phyloP scores from a whole-genome alignment of 1,284 basidiomycete genomes.

The Naganishia sp. region DNA sequence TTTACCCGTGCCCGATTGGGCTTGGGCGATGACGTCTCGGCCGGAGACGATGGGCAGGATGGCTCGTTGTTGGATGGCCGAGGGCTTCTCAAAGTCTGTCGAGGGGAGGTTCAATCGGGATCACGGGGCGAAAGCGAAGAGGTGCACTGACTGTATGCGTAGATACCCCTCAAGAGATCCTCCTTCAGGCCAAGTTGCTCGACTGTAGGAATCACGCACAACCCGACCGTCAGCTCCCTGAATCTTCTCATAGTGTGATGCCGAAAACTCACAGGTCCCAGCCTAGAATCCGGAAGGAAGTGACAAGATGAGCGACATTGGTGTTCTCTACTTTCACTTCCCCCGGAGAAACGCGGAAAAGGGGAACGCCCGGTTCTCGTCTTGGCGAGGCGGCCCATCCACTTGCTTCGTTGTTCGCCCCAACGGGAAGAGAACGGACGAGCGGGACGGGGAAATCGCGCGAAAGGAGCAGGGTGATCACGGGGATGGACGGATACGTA shows the following conservation, averaged over 20 bases:
- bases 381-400: neutral
- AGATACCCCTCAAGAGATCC: conserved; percentile 93
- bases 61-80: conserved; percentile 97
- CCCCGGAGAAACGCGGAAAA: conserved; percentile 37
- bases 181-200: conserved; percentile 94
- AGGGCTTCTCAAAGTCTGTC: conserved; percentile 96
- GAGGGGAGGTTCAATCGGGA: neutral
- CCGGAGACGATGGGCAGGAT: conserved; percentile 94
- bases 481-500: conserved; percentile 44
- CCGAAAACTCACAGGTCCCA: conserved; percentile 25
- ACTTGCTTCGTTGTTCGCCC: no score
- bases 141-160: conserved; percentile 83
- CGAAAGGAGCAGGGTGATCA: no score
- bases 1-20: conserved; percentile 99
- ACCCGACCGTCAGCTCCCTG: neutral
- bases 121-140: neutral
- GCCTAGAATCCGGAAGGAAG: conserved; percentile 28
- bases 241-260: neutral
- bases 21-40: conserved; percentile 96
- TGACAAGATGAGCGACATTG: conserved; percentile 25
- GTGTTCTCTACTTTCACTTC: conserved; percentile 47
- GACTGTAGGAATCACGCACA: conserved; percentile 62
- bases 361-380: conserved; percentile 14
- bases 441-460: no score
- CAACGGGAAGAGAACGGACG: neutral